Evolutionary conservation across 441 rosid species (phyloP), one percentile per base, ranked within the genome.

Genomic region (Erodium moschatum): DNA sequence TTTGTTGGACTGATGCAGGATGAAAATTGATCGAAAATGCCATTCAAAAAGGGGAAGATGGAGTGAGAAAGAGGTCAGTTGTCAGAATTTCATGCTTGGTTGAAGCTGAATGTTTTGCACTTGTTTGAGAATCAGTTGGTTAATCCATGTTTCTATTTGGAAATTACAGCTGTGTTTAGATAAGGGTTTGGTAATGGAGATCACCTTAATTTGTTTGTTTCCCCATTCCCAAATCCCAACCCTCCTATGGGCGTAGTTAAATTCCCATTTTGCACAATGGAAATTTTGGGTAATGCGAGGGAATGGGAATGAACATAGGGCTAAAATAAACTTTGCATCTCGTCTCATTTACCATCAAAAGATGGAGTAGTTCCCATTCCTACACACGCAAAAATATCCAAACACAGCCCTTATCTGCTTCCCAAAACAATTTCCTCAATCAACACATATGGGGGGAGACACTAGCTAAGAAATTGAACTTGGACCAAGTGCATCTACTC

Each of bases 61-160:
- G 76, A 73, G 72, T 61, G 31, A 31, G 52, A 66, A 73, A 54
- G 72, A 73, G 72, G 76, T 73, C 27, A 62, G 64, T 21, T 29
- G 66, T 21, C 13, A 10, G 66, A 29, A 27, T 63, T 63, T 63
- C 18, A 6, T 10, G 66, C 27, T 63, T 63, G 66, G 44, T 52
- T 38, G 21, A 31, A 2, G 21, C 48, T 68, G 35, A 20, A 35
- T 15, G 12, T 38, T 31, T 7, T 40, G 24, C 35, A 50, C 46
- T 19, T 33, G 21, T 4, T 70, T 44, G 38, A 29, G 31, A 63
- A 54, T 27, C 61, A 40, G 13, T 31, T 1, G 1, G 65, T 27
- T n/a, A 3, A n/a, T 29, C 19, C 8, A 13, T 0, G 65, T 15
- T 46, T 33, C 44, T 29, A 21, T 15, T 44, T 56, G 10, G 12